Base-by-base conservation (phyloP, 768 basidiomycete species). In the Favolaschia claudopus region DNA sequence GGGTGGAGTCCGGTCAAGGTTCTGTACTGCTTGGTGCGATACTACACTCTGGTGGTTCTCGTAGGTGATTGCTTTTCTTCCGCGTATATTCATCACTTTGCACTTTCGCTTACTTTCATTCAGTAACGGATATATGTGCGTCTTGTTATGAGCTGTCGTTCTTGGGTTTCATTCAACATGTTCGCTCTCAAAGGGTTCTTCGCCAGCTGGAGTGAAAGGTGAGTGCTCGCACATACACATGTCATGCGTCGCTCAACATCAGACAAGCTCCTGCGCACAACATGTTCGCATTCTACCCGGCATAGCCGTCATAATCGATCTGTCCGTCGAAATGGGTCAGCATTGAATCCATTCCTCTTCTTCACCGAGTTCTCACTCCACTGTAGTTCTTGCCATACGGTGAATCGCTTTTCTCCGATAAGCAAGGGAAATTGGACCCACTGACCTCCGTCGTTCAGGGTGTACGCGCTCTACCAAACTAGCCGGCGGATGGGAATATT, bases 41-140 rank as follows among this genome's bases (percentile, higher is more conserved):
- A 64, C 19, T 64, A 64, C 36, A 64, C 63, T 7, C 40, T 64
- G 9, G 5, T 48, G 48, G 63, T 64, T 20, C 63, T 64, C 49
- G 34, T 64, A 7, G 58, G 63, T 60, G n/a, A 55, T 53, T 44
- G n/a, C n/a, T n/a, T n/a, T n/a, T 7, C 28, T 17, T 37, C 13
- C 7, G 19, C 24, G 36, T 5, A 19, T 27, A 13, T 20, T n/a
- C 22, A 47, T 48, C 37, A 3, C 38, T 17, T 12, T 13, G 25
- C 19, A 3, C 43, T 55, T 14, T 40, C 25, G 19, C 24, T 40
- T 32, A 24, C 20, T 32, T 20, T 40, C 19, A 5, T 49, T 32
- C 27, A 64, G 63, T 64, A 22, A 64, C 63, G 12, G 63, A 64
- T 39, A 36, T 38, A 15, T 64, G 63, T 64, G 32, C 37, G 63